Evolutionary conservation across 2,329 filamentous ascomycete species (phyloP).

Genomic region (Neurospora crassa): DNA sequence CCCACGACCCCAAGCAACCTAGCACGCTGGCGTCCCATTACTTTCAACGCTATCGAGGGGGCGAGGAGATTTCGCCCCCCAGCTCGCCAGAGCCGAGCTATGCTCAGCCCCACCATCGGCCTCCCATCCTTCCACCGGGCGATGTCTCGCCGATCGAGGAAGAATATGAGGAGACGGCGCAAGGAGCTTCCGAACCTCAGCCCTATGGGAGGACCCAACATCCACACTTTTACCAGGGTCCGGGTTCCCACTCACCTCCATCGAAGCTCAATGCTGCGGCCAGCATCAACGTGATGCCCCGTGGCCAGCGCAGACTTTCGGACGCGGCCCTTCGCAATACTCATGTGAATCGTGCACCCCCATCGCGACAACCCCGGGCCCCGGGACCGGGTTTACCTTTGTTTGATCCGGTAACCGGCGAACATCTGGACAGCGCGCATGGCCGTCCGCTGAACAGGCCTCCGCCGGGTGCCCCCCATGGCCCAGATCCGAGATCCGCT

Average conservation of each 20-base stretch:
- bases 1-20: constrained; percentile 21
- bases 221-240: constrained; percentile 17
- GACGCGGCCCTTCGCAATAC: constrained; percentile 32
- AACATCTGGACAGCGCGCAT: constrained; percentile 47
- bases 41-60: constrained; percentile 18
- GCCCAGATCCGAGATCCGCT: constrained; percentile 26
- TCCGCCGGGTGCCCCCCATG: constrained; percentile 35
- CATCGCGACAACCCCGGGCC: constrained; percentile 19
- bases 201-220: constrained; percentile 4
- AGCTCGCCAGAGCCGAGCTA: constrained; percentile 42
- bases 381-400: constrained; percentile 33
- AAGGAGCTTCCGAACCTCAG: not conserved
- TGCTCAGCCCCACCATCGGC: constrained; percentile 16
- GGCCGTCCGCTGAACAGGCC: constrained; percentile 45
- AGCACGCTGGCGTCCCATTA: constrained; percentile 16
- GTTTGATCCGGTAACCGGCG: constrained; percentile 60
- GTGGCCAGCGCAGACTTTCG: constrained; percentile 37
- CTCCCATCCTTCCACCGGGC: constrained; percentile 13
- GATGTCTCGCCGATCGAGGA: constrained; percentile 48
- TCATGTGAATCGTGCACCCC: constrained; percentile 24
- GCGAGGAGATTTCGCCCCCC: constrained; percentile 38
- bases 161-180: constrained; percentile 9
- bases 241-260: constrained; percentile 5
- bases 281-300: constrained; percentile 44
- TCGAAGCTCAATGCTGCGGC: constrained; percentile 16